These are phyloP conservation scores for Zygosaccharomyces sapae DNA, from an alignment of 1,139 yeast species.

Conservation along the genomic window DNA sequence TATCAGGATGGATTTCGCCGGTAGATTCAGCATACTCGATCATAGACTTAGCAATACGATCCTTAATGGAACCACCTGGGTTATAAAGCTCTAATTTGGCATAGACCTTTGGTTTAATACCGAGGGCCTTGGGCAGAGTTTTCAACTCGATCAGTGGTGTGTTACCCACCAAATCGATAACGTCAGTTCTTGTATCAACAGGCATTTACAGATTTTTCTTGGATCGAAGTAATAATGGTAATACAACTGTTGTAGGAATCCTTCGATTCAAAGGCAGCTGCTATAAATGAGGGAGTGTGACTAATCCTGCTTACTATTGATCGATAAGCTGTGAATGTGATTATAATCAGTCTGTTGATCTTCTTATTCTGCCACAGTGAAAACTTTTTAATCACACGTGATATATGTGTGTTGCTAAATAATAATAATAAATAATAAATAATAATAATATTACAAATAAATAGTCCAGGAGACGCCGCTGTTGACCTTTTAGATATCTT, in stretches of 20 bases:
- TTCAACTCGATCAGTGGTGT: conserved; percentile 75
- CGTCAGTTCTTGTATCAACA: conserved; percentile 29
- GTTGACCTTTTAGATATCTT: no score
- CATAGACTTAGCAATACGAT: conserved; percentile 85
- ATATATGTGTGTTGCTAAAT: background rate
- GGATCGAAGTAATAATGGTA: background rate
- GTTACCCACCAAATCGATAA: conserved; percentile 55
- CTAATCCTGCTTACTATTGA: background rate
- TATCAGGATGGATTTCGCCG: conserved; percentile 77
- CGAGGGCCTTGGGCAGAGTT: conserved; percentile 71
- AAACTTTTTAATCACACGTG: conserved; percentile 6
- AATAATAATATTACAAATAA: background rate
- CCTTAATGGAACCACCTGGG: conserved; percentile 96
- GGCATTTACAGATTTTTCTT: conserved; percentile 6
- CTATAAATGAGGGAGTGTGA: background rate
- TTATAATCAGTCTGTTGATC: background rate
- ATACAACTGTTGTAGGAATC: background rate
- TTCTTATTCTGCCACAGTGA: conserved; percentile 5
- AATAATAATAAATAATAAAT: background rate
- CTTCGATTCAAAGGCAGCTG: background rate
- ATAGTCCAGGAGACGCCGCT: no score
- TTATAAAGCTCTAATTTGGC: conserved; percentile 84
- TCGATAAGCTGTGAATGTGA: background rate
- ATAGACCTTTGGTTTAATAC: conserved; percentile 75
- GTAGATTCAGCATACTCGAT: conserved; percentile 77